phyloP scores from a whole-genome alignment of 805 yeast species.

The Candida methanosorbosa region DNA sequence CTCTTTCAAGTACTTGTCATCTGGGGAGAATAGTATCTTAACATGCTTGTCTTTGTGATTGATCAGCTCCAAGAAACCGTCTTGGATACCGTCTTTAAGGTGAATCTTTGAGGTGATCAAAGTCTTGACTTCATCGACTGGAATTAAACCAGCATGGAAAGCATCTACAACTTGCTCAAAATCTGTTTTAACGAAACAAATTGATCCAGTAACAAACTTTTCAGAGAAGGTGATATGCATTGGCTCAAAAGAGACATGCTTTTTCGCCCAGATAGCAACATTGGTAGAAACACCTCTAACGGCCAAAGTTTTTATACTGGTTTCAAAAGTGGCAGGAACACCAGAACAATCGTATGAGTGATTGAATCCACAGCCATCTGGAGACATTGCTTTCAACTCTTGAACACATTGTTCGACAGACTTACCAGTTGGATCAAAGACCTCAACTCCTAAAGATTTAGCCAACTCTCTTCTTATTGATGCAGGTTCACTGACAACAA shows the following conservation, averaged over 20 bases:
- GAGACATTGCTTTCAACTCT: constrained; percentile 26
- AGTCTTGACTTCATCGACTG: constrained; percentile 23
- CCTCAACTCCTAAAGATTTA: constrained; percentile 22
- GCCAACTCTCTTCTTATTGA: constrained; percentile 32
- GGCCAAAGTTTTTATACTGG: constrained; percentile 30
- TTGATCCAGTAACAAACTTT: constrained; percentile 34
- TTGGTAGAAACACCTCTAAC: constrained; percentile 37
- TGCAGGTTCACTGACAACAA: constrained; percentile 46
- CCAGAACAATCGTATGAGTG: constrained; percentile 49
- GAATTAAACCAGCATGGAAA: constrained; percentile 27
- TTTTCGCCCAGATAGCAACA: constrained; percentile 43
- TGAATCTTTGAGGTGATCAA: constrained; percentile 32
- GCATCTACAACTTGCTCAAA: constrained; percentile 35
- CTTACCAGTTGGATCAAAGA: constrained; percentile 25
- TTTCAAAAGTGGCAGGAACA: constrained; percentile 34
- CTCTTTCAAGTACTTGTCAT: constrained; percentile 2
- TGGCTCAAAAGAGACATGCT: constrained; percentile 32
- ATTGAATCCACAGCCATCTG: constrained; percentile 37
- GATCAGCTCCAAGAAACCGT: constrained; percentile 33
- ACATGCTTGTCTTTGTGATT: constrained; percentile 36
- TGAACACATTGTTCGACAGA: constrained; percentile 19
- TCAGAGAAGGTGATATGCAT: constrained; percentile 37
- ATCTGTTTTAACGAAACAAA: constrained; percentile 35
- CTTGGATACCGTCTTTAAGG: constrained; percentile 30
- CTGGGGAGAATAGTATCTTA: constrained; percentile 34